These are phyloP conservation scores for Breynia disticha DNA, from an alignment of 441 rosid species.

Conservation along the genomic window DNA sequence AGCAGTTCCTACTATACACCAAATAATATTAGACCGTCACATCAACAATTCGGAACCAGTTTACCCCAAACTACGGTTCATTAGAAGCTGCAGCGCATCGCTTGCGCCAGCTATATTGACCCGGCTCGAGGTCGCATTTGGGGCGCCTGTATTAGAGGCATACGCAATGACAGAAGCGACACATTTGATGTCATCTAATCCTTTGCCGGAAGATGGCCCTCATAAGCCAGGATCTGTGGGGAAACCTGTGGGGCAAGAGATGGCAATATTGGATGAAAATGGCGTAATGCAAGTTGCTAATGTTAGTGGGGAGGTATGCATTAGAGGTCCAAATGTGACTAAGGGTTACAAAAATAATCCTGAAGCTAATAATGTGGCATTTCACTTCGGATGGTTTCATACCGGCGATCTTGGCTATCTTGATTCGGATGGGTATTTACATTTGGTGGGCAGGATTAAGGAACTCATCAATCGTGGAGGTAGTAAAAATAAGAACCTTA, in stretches of 20 bases:
- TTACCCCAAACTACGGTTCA: slow-evolving; percentile 70
- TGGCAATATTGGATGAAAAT: slow-evolving; percentile 61
- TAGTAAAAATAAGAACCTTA: slow-evolving; percentile 12
- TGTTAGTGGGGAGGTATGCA: slow-evolving; percentile 65
- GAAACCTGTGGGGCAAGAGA: slow-evolving; percentile 70
- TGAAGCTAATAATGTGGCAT: slow-evolving; percentile 68
- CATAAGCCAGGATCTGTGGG: slow-evolving; percentile 86
- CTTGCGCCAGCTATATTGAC: slow-evolving; percentile 61
- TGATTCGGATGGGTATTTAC: slow-evolving; percentile 69
- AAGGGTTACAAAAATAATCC: slow-evolving; percentile 79
- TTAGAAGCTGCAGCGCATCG: slow-evolving; percentile 84
- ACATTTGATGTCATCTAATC: slow-evolving; percentile 72
- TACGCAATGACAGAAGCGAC: slow-evolving; percentile 92
- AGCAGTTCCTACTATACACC: slow-evolving; percentile 85
- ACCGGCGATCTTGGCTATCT: slow-evolving; percentile 68
- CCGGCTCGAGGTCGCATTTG: slow-evolving; percentile 68
- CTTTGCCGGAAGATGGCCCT: slow-evolving; percentile 64
- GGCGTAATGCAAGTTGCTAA: slow-evolving; percentile 43
- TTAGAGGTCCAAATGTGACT: slow-evolving; percentile 72
- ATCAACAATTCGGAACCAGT: slow-evolving; percentile 36
- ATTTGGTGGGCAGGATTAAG: slow-evolving; percentile 81
- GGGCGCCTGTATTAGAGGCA: slow-evolving; percentile 78
- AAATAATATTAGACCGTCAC: slow-evolving; percentile 73
- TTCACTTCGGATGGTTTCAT: slow-evolving; percentile 82
- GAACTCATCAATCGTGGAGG: slow-evolving; percentile 97